phyloP scores from a whole-genome alignment of 2,329 filamentous ascomycete genomes.

The Fusarium pseudoanthophilum region DNA sequence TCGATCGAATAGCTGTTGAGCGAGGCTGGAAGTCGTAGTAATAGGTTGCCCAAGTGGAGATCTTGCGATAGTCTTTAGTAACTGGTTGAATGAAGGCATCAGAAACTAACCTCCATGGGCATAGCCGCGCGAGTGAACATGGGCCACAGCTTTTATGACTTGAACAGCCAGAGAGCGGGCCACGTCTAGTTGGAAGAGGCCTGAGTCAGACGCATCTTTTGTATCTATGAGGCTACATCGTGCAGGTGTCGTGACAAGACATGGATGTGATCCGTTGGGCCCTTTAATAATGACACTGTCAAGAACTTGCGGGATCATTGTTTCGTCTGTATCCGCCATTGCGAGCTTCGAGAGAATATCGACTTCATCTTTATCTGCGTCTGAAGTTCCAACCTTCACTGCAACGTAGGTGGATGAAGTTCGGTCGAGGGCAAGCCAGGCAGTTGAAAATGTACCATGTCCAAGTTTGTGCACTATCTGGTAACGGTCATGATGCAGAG shows the following conservation, averaged over 20 bases:
- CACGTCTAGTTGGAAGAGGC: constrained; percentile 42
- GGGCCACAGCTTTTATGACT: constrained; percentile 45
- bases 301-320: constrained; percentile 33
- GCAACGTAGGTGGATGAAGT: constrained; percentile 44
- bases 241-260: constrained; percentile 42
- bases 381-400: constrained; percentile 48
- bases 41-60: constrained; percentile 50
- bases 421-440: constrained; percentile 49
- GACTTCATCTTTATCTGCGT: constrained; percentile 35
- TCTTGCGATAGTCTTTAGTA: constrained; percentile 23
- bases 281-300: constrained; percentile 43
- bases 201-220: constrained; percentile 25
- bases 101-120: constrained; percentile 46
- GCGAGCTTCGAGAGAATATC: constrained; percentile 39
- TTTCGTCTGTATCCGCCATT: not conserved
- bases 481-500: constrained; percentile 45
- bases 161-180: constrained; percentile 46
- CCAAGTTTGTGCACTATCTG: constrained; percentile 47
- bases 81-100: not conserved
- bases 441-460: constrained; percentile 47
- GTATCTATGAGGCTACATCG: constrained; percentile 42
- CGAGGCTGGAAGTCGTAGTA: constrained; percentile 40
- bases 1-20: constrained; percentile 39
- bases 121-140: constrained; percentile 45
- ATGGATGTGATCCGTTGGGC: constrained; percentile 47